Evolutionary conservation across 2,329 filamentous ascomycete genomes (phyloP).

Genomic region (Periconia sp.): DNA sequence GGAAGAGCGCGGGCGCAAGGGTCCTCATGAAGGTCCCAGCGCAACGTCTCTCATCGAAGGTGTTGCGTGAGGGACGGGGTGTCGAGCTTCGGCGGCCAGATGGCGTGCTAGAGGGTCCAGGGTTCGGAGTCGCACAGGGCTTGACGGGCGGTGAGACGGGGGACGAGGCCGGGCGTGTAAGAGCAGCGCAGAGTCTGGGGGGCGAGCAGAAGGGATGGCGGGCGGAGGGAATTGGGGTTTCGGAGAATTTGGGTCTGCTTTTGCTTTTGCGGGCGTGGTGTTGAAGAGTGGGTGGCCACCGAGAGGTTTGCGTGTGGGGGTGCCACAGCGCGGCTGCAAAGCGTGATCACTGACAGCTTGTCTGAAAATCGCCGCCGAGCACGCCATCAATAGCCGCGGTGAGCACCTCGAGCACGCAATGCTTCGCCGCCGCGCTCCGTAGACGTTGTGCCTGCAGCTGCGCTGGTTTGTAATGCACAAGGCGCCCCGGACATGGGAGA

Average conservation of each 20-base stretch:
- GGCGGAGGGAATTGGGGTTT: too few relatives aligned
- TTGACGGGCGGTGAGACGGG: constrained; percentile 1
- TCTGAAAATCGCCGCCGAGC: too few relatives aligned
- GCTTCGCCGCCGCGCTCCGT: too few relatives aligned
- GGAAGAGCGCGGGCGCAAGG: constrained; percentile 13
- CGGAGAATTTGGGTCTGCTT: background rate
- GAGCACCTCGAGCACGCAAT: constrained; percentile 2
- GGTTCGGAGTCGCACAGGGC: constrained; percentile 1
- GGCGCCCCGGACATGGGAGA: too few relatives aligned
- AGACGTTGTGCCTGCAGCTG: too few relatives aligned
- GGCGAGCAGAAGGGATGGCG: background rate
- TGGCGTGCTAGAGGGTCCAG: constrained; percentile 11
- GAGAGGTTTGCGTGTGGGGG: background rate
- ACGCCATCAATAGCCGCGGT: constrained; percentile 6
- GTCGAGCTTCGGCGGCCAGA: constrained; percentile 10
- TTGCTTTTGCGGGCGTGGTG: background rate
- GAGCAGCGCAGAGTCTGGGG: background rate
- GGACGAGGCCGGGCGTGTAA: background rate
- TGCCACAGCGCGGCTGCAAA: too few relatives aligned
- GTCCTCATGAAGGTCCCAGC: constrained; percentile 19
- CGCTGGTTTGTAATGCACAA: too few relatives aligned
- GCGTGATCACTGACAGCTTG: constrained; percentile 1
- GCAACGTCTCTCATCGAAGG: constrained; percentile 6
- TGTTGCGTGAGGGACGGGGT: background rate
- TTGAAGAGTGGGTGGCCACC: background rate